phyloP scores from a whole-genome alignment of 2,329 filamentous ascomycete species.

The Emergomyces orientalis region DNA sequence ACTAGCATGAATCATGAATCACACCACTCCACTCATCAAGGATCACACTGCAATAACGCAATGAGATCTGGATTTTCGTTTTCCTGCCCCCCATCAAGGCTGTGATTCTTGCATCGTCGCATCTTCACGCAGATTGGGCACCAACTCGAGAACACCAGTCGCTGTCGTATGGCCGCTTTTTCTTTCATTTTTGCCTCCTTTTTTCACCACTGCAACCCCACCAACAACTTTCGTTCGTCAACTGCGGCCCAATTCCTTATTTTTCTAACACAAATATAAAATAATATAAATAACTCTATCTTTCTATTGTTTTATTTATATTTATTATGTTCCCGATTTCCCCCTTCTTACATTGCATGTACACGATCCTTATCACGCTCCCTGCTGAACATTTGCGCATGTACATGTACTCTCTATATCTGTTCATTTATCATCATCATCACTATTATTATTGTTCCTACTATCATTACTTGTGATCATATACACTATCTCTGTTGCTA shows the following conservation, averaged over 20 bases:
- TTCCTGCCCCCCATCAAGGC: background rate
- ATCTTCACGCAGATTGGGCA: slow-evolving; percentile 9
- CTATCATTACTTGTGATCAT: background rate
- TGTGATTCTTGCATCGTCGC: background rate
- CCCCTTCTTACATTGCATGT: slow-evolving; percentile 4
- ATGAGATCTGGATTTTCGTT: background rate
- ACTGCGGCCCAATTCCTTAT: slow-evolving; percentile 3
- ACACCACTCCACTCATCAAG: background rate
- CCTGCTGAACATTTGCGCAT: background rate
- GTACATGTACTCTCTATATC: background rate
- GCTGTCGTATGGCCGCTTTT: background rate
- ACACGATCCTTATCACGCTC: background rate
- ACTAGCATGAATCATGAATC: background rate
- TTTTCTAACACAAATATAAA: background rate
- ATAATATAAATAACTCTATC: background rate
- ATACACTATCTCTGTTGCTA: background rate
- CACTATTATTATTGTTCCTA: background rate
- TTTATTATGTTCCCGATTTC: slow-evolving; percentile 2
- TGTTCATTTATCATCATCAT: background rate
- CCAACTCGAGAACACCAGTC: background rate
- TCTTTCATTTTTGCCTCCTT: background rate
- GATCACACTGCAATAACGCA: background rate
- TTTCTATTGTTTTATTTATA: background rate
- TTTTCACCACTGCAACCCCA: background rate
- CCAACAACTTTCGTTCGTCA: background rate